A percentile compares a stretch with the other conserved stretches of the same genome.
Conservation (phyloP, 2,329 filamentous ascomycete genomes). For the Chaetomium globosum region DNA sequence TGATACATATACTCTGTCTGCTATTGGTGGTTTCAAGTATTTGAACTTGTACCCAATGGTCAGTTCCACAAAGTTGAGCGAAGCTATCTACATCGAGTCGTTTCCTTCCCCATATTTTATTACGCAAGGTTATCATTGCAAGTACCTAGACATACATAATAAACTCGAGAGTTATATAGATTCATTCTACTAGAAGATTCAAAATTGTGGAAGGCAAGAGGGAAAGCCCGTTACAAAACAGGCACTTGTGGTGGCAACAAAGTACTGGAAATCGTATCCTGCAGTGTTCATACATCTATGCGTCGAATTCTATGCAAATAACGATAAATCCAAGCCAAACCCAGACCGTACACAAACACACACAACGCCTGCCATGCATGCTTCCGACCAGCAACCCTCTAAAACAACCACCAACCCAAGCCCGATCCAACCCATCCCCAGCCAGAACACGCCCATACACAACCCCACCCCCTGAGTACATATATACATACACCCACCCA, state of each 20-base stretch:
- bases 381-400: neutral
- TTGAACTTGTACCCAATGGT: neutral
- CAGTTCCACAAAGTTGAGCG: neutral
- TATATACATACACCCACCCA: neutral
- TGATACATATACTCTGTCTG: neutral
- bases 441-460: neutral
- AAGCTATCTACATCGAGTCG: neutral
- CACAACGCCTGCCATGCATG: conserved; percentile 6
- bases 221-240: neutral
- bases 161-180: neutral
- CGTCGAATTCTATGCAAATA: conserved; percentile 1
- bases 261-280: neutral
- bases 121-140: neutral
- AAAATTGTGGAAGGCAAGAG: neutral
- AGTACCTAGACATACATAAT: too few relatives aligned
- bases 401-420: neutral
- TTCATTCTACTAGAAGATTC: neutral
- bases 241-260: neutral
- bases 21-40: neutral
- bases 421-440: neutral
- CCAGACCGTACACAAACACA: neutral
- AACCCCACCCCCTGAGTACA: neutral
- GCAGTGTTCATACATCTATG: neutral
- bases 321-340: neutral
- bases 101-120: too few relatives aligned